Evolutionary conservation across 768 basidiomycete species (phyloP).

Genomic region (Russula brevipes): DNA sequence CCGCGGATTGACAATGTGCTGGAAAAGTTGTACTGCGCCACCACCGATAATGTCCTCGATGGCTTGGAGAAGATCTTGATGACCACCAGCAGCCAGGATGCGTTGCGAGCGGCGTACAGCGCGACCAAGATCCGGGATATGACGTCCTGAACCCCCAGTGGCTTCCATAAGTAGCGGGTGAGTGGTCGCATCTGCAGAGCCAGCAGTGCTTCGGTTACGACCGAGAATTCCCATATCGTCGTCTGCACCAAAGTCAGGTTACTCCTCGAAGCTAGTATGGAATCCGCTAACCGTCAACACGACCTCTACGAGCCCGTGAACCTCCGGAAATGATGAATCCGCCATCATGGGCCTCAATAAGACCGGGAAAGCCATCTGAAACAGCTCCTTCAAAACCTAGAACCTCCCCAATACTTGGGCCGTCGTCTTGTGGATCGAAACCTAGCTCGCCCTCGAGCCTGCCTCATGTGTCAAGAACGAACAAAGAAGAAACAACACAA

Average conservation of each 20-base stretch:
- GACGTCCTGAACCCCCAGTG: constrained; percentile 42
- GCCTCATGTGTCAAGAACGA: constrained; percentile 7
- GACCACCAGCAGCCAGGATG: constrained; percentile 40
- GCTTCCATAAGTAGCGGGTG: constrained; percentile 80
- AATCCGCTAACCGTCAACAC: constrained; percentile 20
- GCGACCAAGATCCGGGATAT: constrained; percentile 43
- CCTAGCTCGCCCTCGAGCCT: constrained; percentile 35
- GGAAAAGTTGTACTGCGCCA: constrained; percentile 76
- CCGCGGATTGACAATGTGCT: constrained; percentile 67
- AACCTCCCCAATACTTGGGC: constrained; percentile 22
- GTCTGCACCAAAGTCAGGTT: constrained; percentile 28
- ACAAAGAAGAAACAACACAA: background rate
- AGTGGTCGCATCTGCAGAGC: constrained; percentile 63
- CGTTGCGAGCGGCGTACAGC: constrained; percentile 37
- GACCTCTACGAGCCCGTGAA: constrained; percentile 20
- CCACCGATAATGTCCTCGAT: constrained; percentile 79
- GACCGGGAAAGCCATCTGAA: constrained; percentile 25
- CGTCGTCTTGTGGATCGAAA: constrained; percentile 30
- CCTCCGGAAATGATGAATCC: constrained; percentile 23
- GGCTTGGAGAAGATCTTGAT: constrained; percentile 59
- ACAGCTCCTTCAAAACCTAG: constrained; percentile 23
- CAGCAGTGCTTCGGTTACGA: constrained; percentile 46
- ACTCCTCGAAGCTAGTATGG: background rate
- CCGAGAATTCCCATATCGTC: constrained; percentile 63
- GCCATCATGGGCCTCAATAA: constrained; percentile 23